Base-by-base conservation (phyloP, 441 rosid genomes). In the Adansonia madagascariensis region DNA sequence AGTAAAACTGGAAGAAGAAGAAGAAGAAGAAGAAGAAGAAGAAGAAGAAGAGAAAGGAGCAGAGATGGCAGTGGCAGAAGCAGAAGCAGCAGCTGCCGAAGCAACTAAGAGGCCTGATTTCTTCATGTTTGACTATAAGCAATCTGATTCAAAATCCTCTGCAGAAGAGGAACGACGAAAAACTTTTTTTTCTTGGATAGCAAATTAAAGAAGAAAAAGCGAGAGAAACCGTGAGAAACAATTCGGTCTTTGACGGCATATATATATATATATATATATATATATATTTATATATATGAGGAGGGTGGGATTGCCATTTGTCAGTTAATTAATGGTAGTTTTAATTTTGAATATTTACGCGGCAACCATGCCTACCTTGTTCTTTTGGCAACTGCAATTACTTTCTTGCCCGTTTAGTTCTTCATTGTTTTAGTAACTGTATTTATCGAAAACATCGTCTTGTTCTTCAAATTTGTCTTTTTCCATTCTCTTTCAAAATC, bases 11-110 rank as follows among this genome's bases (percentile, higher is more conserved):
- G 85, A 73, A 80, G 80, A 82, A 62, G 86, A 77, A 1, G 86
- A 66, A 0, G 86, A 65, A 68, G 70, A 77, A 6, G 83, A 75
- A 63, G 86, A 64, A 14, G 86, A 67, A 63, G 31, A n/a, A n/a
- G n/a, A n/a, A n/a, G n/a, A n/a, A n/a, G 80, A 79, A 35, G 87
- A 75, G 75, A 86, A 43, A 35, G 89, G 88, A 41, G 94, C 66
- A 9, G 64, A 59, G 64, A 39, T 27, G 1, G 92, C 90, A 9
- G 94, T 91, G n/a, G 88, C 80, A 22, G 93, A 88, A 22, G 89
- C 95, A 18, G 92, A 91, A 0, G 31, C 31, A 27, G 31, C 31
- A 27, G 31, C 31, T 27, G 31, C 31, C 31, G 2, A 27, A 27
- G 31, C 31, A 27, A 27, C 2, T 27, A 93, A 66, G 68, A 91